phyloP scores from a whole-genome alignment of 2,329 filamentous ascomycete species.

The Talaromyces sp. region DNA sequence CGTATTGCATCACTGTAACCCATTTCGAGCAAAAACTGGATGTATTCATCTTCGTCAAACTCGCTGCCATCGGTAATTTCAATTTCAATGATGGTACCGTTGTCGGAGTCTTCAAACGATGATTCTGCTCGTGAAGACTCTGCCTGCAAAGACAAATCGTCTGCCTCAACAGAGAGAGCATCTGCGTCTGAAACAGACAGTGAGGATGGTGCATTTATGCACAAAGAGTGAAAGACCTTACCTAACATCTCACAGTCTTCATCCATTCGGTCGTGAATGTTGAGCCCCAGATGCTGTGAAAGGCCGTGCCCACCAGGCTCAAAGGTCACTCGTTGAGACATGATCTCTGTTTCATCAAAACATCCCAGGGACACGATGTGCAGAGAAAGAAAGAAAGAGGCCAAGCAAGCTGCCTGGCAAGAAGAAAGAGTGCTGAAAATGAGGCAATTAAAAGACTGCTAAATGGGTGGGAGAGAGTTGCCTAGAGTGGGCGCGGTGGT shows the following conservation, averaged over 20 bases:
- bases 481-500: background rate
- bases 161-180: background rate
- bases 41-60: background rate
- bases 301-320: background rate
- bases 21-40: background rate
- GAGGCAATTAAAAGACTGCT: background rate
- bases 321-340: background rate
- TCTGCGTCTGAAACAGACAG: background rate
- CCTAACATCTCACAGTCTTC: background rate
- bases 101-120: background rate
- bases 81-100: background rate
- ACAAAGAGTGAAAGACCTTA: background rate
- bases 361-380: background rate
- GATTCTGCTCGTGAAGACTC: background rate
- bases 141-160: background rate
- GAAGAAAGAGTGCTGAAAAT: background rate
- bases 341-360: background rate
- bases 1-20: background rate
- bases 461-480: background rate
- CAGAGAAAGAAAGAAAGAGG: background rate
- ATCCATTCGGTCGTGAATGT: background rate
- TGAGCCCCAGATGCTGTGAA: background rate
- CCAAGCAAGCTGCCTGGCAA: background rate
- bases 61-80: background rate
- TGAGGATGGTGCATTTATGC: background rate